Base-by-base conservation (phyloP, 139 green algal genomes). In the Chlorella sorokiniana region DNA sequence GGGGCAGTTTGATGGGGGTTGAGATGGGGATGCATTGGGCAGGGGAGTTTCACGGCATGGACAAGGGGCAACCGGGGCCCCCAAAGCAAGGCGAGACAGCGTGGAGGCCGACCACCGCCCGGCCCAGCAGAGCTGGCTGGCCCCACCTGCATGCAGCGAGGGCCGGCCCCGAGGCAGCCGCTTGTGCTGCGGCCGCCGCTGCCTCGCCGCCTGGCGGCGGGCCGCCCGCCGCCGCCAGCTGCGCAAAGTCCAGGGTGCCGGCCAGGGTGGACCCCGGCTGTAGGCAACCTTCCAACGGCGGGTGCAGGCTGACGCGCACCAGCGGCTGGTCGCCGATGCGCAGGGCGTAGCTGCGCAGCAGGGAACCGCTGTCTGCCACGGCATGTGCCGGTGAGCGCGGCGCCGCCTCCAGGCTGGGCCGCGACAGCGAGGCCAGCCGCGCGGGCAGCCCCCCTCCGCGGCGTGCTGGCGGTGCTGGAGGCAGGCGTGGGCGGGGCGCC, bases 231-330 rank as follows among this genome's bases (percentile, higher is more conserved):
- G 81, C 82, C 63, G 82, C 81, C 1, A 75, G 81, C 37, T 88
- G 79, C 35, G 87, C 77, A 44, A 95, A 91, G 78, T 95, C 91
- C 27, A 96, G 69, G 40, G 93, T 89, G 31, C 91, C 86, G 7
- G 87, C 90, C 37, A 96, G 86, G 0, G 84, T 93, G 51, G 85
- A 73, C 0, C 93, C 93, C 1, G 91, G 89, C 72, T 93, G 89
- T 67, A 96, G 84, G 35, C 76, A 70, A 23, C 80, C 84, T 52
- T 93, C 86, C 79, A 90, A 54, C 2, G 91, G 91, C 0, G 92
- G 87, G 85, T 96, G 89, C 69, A 93, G 64, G n/a, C 79, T 85
- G 52, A 93, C 71, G 10, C 79, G 56, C n/a, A 84, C 88, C 63
- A 93, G 76, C 38, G 77, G 69, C 31, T 83, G 69, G 6, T 92